These are phyloP conservation scores for Penicillium crystallinum DNA, from an alignment of 495 filamentous ascomycete species.

Conservation along the genomic window DNA sequence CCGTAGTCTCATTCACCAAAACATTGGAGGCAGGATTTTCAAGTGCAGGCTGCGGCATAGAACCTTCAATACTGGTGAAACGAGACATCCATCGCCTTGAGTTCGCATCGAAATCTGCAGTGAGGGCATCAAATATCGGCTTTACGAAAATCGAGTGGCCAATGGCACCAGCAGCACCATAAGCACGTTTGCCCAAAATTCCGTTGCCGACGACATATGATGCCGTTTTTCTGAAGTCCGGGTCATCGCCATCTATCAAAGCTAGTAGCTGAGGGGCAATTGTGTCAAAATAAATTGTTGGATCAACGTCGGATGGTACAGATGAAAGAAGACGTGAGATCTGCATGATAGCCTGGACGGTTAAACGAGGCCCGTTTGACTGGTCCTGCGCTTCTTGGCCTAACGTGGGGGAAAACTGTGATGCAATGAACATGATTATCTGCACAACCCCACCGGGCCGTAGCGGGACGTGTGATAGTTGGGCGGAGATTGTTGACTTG, in stretches of 20 bases:
- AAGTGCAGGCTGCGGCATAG: background rate
- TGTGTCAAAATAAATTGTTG: conserved; percentile 54
- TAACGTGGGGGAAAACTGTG: conserved; percentile 47
- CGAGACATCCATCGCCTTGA: conserved; percentile 23
- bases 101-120: conserved; percentile 42
- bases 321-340: conserved; percentile 58
- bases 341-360: conserved; percentile 66
- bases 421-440: conserved; percentile 66
- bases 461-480: conserved; percentile 60
- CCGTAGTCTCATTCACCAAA: conserved; percentile 19
- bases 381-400: conserved; percentile 34
- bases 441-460: conserved; percentile 59
- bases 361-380: conserved; percentile 56
- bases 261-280: conserved; percentile 62
- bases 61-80: conserved; percentile 7
- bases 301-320: conserved; percentile 53
- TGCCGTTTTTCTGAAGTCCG: conserved; percentile 59
- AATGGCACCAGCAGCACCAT: conserved; percentile 62
- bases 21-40: conserved; percentile 3
- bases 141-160: conserved; percentile 66
- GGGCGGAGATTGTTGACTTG: conserved; percentile 42
- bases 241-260: conserved; percentile 61
- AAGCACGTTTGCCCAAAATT: conserved; percentile 59
- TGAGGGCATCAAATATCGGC: conserved; percentile 58
- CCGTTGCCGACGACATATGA: conserved; percentile 72